Evolutionary conservation across 2,329 filamentous ascomycete species (phyloP), one percentile per base, ranked within the genome.

Genomic region (Penicillium digitatum): DNA sequence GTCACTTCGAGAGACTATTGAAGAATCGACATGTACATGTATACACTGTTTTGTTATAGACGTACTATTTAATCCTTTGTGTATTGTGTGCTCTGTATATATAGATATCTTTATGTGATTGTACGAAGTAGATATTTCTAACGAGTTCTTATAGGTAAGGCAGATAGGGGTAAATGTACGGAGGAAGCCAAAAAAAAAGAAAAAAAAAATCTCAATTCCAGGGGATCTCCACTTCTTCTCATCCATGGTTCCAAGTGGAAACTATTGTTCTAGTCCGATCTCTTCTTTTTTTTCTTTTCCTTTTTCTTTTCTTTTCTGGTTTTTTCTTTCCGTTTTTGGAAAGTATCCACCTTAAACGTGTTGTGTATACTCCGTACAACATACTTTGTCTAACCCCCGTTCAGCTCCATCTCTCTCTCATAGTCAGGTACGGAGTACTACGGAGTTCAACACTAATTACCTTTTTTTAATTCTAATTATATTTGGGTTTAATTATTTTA

Each of bases 261-360:
- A 37, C 38, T 48, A 48, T 59, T 52, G 54, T 24, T 11, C 22
- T 42, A 42, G 22, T 26, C 11, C 49, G 50, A 53, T 52, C 54
- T 58, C 29, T 20, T 34, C 39, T 37, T 37, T 34, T 54, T 49
- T 49, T 29, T 29, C 31, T 48, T 46, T 38, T 35, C 37, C 40
- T 20, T 39, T 26, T 34, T 16, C 27, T 38, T 42, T 48, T 20
- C 37, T 57, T 52, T 40, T 38, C 43, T 31, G 26, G 26, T 35
- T 51, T 48, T 34, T 7, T 12, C 27, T 39, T 37, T 37, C 6
- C 4, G 7, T 1, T 6, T 39, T 39, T 38, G 14, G 22, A 18
- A 40, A 24, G 39, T 42, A 16, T 42, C 39, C 39, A 42, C 39
- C 26, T 26, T 26, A 42, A 42, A 42, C 39, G 39, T 42, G 39